Percentiles rank a stretch among this genome's conserved stretches.
Evolutionary conservation across 805 yeast genomes (phyloP).

Genomic region (Kodamaea restingae): DNA sequence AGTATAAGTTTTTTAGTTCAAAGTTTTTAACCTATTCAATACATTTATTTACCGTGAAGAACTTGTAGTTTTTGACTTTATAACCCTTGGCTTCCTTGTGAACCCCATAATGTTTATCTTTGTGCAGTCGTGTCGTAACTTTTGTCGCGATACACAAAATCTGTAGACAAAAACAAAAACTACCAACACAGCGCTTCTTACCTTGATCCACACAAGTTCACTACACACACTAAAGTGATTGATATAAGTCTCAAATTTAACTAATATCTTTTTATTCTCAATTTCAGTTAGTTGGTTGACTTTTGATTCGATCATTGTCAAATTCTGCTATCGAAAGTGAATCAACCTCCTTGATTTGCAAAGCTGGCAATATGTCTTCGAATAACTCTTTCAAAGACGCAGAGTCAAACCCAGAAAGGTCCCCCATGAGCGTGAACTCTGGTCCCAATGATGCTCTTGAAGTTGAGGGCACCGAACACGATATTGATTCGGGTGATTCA

Average conservation of each 20-base stretch:
- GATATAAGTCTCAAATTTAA: neutral
- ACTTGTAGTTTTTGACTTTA: neutral
- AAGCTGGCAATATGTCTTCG: constrained; percentile 13
- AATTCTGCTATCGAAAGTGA: no score
- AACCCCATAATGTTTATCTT: neutral
- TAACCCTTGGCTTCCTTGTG: neutral
- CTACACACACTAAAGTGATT: neutral
- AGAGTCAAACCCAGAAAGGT: neutral
- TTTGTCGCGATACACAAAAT: neutral
- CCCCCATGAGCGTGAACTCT: neutral
- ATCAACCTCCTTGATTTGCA: no score
- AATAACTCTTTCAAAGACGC: constrained; percentile 24
- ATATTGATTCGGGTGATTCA: neutral
- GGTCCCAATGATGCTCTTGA: neutral
- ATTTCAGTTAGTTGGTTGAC: neutral
- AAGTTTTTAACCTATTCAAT: neutral
- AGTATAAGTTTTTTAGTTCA: neutral
- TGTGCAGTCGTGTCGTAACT: constrained; percentile 2
- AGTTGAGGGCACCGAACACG: neutral
- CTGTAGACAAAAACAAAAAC: constrained; percentile 2
- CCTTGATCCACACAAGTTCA: neutral
- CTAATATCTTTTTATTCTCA: neutral
- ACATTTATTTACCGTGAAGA: neutral
- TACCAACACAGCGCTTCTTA: neutral
- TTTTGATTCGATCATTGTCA: no score